Conservation (phyloP, 164 flowering plant species). For the Brasenia schreberi region DNA sequence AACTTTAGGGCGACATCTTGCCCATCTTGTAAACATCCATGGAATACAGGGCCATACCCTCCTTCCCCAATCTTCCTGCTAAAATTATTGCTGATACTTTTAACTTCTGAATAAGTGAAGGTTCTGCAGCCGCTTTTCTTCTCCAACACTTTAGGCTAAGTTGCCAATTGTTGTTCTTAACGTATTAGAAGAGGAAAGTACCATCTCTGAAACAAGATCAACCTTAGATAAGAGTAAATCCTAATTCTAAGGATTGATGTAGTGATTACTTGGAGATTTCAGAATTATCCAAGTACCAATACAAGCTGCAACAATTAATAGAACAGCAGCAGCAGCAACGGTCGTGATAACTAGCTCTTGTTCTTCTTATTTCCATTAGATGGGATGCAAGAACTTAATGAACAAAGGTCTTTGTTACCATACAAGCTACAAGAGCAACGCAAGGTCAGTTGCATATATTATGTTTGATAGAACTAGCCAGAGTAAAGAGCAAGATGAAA, state of each 20-base stretch:
- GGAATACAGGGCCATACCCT: constrained; percentile 40
- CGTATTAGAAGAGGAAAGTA: too few species aligned
- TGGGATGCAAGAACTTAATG: background rate
- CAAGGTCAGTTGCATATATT: background rate
- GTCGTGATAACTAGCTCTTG: background rate
- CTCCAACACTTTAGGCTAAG: background rate
- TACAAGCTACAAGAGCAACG: background rate
- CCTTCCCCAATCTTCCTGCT: constrained; percentile 31
- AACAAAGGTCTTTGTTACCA: background rate
- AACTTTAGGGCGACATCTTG: constrained; percentile 37
- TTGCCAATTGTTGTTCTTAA: too few species aligned
- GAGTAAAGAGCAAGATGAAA: too few species aligned
- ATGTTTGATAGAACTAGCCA: too few species aligned
- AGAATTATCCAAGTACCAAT: background rate
- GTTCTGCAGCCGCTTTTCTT: constrained; percentile 4
- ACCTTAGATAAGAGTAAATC: too few species aligned
- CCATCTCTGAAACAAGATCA: too few species aligned
- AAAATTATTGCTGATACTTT: constrained; percentile 28
- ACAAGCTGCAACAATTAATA: background rate
- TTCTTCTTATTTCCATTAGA: background rate
- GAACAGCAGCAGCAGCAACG: background rate
- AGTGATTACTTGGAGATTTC: background rate
- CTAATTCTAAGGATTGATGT: too few species aligned
- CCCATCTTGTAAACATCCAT: constrained; percentile 21
- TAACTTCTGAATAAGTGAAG: constrained; percentile 23